Percentiles rank a stretch among this genome's conserved stretches.
These are phyloP conservation scores for Sinapis alba DNA, from an alignment of 441 rosid species.

Conservation along the genomic window DNA sequence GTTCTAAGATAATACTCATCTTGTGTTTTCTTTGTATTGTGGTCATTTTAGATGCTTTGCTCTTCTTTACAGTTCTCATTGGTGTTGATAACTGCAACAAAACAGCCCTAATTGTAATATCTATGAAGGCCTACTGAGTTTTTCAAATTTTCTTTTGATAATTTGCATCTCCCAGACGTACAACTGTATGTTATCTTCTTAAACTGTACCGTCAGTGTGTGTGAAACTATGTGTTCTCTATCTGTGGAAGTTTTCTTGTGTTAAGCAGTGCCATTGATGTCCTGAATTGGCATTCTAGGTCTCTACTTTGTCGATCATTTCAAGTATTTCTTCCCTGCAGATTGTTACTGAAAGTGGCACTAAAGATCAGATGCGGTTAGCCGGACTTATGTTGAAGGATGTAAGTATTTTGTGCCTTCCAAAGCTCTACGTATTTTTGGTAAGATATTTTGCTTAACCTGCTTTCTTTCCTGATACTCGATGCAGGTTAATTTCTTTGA, in stretches of 20 bases:
- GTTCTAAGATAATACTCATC: conserved; percentile 43
- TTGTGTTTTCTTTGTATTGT: conserved; percentile 14
- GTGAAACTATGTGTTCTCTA: background rate
- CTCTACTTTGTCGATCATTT: background rate
- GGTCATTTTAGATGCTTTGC: background rate
- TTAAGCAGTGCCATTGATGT: background rate
- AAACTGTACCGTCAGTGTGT: background rate
- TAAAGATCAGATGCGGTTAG: conserved; percentile 74
- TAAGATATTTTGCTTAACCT: conserved; percentile 7
- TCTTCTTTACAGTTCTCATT: background rate
- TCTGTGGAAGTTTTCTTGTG: conserved; percentile 9
- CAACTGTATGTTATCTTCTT: conserved; percentile 1
- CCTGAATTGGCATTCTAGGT: background rate
- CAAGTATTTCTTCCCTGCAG: conserved; percentile 48
- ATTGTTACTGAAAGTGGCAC: conserved; percentile 77
- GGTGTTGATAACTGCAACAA: background rate
- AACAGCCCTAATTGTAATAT: background rate
- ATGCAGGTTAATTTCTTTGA: conserved; percentile 80
- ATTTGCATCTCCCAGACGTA: conserved; percentile 1
- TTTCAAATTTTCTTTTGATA: conserved; percentile 42
- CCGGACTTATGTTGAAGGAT: conserved; percentile 75
- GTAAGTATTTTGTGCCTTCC: conserved; percentile 50
- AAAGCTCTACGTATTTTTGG: conserved; percentile 5
- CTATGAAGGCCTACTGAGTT: background rate
- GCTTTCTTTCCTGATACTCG: conserved; percentile 23